These are phyloP conservation scores for Emericellopsis cladophorae DNA, from an alignment of 2,329 filamentous ascomycete species.

Conservation along the genomic window DNA sequence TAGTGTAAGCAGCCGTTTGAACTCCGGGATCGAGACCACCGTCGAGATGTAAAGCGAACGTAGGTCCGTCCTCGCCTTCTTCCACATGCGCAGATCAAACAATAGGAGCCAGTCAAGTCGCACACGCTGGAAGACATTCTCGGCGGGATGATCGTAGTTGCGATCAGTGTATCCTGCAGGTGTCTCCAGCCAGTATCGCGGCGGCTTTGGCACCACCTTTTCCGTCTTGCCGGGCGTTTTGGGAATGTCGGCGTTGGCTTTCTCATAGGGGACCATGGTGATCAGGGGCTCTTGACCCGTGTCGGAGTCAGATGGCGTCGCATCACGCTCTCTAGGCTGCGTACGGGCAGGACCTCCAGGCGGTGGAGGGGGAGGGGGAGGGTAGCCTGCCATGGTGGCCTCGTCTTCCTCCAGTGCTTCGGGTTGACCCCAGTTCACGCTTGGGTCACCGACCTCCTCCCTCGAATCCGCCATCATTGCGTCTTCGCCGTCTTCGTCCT, in stretches of 20 bases:
- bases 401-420: slow-evolving; percentile 65
- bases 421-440: slow-evolving; percentile 36
- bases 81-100: slow-evolving; percentile 94
- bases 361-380: slow-evolving; percentile 51
- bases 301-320: slow-evolving; percentile 62
- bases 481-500: slow-evolving; percentile 39
- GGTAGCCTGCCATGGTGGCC: slow-evolving; percentile 65
- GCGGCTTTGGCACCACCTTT: slow-evolving; percentile 44
- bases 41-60: slow-evolving; percentile 93
- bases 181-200: slow-evolving; percentile 77
- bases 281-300: slow-evolving; percentile 52
- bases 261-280: slow-evolving; percentile 46
- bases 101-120: slow-evolving; percentile 89
- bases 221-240: slow-evolving; percentile 57
- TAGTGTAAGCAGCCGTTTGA: slow-evolving; percentile 85
- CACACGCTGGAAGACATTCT: slow-evolving; percentile 81
- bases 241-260: slow-evolving; percentile 61
- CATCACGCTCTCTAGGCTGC: slow-evolving; percentile 39
- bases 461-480: slow-evolving; percentile 45
- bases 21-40: slow-evolving; percentile 87
- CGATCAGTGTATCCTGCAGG: slow-evolving; percentile 55
- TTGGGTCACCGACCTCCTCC: slow-evolving; percentile 29
- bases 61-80: slow-evolving; percentile 81
- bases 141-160: slow-evolving; percentile 54
- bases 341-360: slow-evolving; percentile 30